Evolutionary conservation across 257 asterid genomes (phyloP).

Genomic region (Solanum tacnaense): DNA sequence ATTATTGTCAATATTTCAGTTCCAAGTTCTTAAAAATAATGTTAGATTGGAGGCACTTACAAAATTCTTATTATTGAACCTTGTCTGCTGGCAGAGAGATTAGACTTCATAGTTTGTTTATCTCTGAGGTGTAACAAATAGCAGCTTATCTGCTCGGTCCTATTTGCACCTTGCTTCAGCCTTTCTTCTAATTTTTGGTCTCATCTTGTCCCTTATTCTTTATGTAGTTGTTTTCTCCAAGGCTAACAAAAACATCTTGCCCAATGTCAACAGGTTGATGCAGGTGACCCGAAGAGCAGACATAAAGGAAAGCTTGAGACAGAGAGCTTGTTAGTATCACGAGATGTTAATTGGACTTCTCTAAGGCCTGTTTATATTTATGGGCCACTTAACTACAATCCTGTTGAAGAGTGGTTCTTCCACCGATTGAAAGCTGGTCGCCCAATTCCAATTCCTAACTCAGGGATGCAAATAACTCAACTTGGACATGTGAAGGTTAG

Average conservation of each 20-base stretch:
- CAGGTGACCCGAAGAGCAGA: constrained; percentile 97
- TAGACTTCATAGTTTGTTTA: background rate
- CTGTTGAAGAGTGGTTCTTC: constrained; percentile 99
- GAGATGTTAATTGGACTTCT: constrained; percentile 83
- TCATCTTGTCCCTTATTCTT: background rate
- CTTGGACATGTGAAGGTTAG: constrained; percentile 96
- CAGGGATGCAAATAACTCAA: constrained; percentile 86
- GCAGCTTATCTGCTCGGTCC: background rate
- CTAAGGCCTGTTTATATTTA: constrained; percentile 92
- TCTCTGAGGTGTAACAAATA: background rate
- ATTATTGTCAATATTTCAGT: background rate
- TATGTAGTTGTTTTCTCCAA: background rate
- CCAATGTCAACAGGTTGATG: constrained; percentile 47
- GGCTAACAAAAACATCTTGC: background rate
- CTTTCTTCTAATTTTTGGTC: background rate
- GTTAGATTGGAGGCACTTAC: background rate
- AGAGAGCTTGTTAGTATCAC: constrained; percentile 60
- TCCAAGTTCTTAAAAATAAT: background rate
- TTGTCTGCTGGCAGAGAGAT: background rate
- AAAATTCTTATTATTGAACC: background rate
- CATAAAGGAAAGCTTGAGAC: constrained; percentile 99
- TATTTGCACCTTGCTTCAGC: background rate
- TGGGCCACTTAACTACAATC: constrained; percentile 94
- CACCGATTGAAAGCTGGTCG: constrained; percentile 96
- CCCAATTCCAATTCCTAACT: constrained; percentile 84